Base-by-base conservation (phyloP, 2,329 filamentous ascomycete species). In the Xylariaceae sp. region DNA sequence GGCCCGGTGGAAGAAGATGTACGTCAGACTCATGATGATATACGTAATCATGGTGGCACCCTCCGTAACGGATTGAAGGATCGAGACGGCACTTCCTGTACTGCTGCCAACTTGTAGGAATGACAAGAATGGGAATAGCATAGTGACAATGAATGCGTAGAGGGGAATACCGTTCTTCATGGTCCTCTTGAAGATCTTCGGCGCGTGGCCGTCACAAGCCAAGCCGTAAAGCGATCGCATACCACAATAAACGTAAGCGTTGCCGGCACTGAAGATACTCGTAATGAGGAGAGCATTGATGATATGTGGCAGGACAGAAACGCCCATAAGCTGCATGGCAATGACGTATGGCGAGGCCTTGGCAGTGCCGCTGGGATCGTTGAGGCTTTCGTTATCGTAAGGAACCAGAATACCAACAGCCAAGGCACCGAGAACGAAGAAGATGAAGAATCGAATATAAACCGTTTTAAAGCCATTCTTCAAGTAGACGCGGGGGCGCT, bases 341-440 rank as follows among this genome's bases (percentile, higher is more conserved):
- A 79, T 71, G 17, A 79, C 73, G 53, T 75, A 75, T 41, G 79
- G 68, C 42, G 79, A 82, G 6, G 79, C 81, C 47, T 82, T 80
- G 12, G 70, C 75, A 0, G 71, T 75, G 33, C 71, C 71, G 2
- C 80, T 78, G 39, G 60, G 56, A 42, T 75, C 75, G 6, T 72
- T 70, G 3, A 74, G 66, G 52, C 81, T 80, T 0, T 77, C 76
- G 56, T 85, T 80, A 50, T 85, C 76, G 63, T 80, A 81, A 2
- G 84, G 74, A 45, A 86, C 74, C 51, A 85, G 64, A 48, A 86
- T 79, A 4, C 82, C 82, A 17, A 86, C 76, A 45, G 75, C 77
- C 2, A 89, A 71, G 4, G 81, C 80, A 6, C 83, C 81, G 6
- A 85, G 75, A 18, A 87, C 75, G 68, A 87, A 88, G 68, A 88